Conservation (phyloP, 179 eudicot species). For the Heliamphora pulchella region DNA sequence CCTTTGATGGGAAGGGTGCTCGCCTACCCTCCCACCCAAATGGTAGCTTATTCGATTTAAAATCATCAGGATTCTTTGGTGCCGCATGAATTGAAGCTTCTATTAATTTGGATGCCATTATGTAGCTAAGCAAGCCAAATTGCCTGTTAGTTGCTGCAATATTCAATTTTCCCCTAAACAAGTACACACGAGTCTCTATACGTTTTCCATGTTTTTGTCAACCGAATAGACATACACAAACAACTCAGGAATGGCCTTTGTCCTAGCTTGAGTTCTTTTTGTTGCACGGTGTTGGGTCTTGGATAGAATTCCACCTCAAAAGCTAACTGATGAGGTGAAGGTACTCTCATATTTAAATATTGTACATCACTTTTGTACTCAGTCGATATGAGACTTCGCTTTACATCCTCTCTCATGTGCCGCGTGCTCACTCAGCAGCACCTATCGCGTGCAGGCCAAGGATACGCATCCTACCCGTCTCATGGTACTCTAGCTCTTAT, state of each 20-base stretch:
- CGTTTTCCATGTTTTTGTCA: not conserved
- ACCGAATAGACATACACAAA: not conserved
- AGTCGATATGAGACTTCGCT: no score
- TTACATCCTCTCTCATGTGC: no score
- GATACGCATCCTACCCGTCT: no score
- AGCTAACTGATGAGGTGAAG: no score
- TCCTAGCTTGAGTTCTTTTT: not conserved
- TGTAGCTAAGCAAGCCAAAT: not conserved
- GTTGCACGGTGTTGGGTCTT: no score
- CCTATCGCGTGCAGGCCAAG: no score
- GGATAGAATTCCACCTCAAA: no score
- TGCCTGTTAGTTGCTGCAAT: not conserved
- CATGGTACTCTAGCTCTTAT: no score
- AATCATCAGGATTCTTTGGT: not conserved
- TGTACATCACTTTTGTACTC: no score
- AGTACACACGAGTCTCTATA: not conserved
- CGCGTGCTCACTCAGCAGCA: no score
- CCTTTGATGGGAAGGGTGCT: not conserved
- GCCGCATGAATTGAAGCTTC: not conserved
- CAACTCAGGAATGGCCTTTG: not conserved
- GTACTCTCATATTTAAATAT: no score
- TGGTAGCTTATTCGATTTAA: not conserved
- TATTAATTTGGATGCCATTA: not conserved
- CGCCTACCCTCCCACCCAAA: not conserved
- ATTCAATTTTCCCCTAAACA: not conserved